Conservation (phyloP, 2,329 filamentous ascomycete species). For the Epichloe glyceriae region DNA sequence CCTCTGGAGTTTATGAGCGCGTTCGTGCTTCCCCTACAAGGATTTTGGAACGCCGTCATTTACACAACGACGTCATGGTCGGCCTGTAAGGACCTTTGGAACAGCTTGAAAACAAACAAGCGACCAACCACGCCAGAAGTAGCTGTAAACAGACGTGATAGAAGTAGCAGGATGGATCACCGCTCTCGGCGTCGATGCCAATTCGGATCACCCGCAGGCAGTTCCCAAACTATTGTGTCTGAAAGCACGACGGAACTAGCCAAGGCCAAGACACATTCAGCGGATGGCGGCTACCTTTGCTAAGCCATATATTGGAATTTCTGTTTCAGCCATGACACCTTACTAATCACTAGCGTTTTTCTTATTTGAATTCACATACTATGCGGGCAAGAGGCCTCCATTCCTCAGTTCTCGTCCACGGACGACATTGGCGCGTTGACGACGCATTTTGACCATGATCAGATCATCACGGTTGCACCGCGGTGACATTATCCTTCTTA, state of each 20-base stretch:
- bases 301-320: background rate
- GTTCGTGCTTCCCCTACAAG: constrained; percentile 67
- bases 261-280: constrained; percentile 23
- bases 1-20: constrained; percentile 57
- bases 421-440: no score
- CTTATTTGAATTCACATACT: no score
- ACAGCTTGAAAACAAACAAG: constrained; percentile 21
- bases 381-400: no score
- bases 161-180: background rate
- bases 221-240: constrained; percentile 27
- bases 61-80: constrained; percentile 59
- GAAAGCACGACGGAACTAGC: constrained; percentile 41
- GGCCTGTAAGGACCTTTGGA: constrained; percentile 40
- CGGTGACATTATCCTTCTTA: no score
- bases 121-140: constrained; percentile 23
- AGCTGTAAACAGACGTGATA: constrained; percentile 11
- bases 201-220: constrained; percentile 20
- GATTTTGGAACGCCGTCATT: constrained; percentile 73
- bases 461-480: no score
- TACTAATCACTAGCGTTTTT: no score
- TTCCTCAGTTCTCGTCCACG: no score
- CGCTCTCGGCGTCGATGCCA: constrained; percentile 3
- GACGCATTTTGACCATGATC: no score
- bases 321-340: no score
- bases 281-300: constrained; percentile 14